Conservation (phyloP, 306 rosid species). For the Lablab purpureus region DNA sequence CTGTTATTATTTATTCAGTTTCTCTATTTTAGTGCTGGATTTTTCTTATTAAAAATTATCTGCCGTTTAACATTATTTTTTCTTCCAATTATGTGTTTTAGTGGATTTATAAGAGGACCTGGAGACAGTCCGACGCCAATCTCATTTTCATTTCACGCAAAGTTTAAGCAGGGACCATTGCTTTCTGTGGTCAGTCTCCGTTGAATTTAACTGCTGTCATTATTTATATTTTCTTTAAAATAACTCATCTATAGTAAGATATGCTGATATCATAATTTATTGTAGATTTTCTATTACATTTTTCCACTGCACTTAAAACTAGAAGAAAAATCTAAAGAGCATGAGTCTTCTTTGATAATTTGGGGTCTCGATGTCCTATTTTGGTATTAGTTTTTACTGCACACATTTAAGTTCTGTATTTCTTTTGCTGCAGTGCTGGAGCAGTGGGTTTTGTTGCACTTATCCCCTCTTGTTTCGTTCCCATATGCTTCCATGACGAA, state of each 20-base stretch:
- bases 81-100: constrained; percentile 45
- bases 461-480: constrained; percentile 89
- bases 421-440: constrained; percentile 82
- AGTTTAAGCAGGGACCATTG: constrained; percentile 91
- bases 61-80: constrained; percentile 19
- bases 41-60: not conserved
- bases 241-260: not conserved
- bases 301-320: not conserved
- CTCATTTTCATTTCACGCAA: constrained; percentile 80
- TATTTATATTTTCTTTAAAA: not conserved
- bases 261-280: not conserved
- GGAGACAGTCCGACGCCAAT: constrained; percentile 85
- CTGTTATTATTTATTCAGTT: not conserved
- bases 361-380: constrained; percentile 26
- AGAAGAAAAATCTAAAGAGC: not conserved
- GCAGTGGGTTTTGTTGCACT: constrained; percentile 95
- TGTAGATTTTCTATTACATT: constrained; percentile 10
- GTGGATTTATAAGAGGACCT: constrained; percentile 98
- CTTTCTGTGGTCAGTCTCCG: constrained; percentile 80
- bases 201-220: constrained; percentile 24
- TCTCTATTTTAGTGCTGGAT: constrained; percentile 28
- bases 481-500: constrained; percentile 60
- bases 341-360: not conserved
- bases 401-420: constrained; percentile 27
- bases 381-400: constrained; percentile 15